Evolutionary conservation across 768 basidiomycete species (phyloP), one percentile per base, ranked within the genome.

Genomic region (Suillus cothurnatus): DNA sequence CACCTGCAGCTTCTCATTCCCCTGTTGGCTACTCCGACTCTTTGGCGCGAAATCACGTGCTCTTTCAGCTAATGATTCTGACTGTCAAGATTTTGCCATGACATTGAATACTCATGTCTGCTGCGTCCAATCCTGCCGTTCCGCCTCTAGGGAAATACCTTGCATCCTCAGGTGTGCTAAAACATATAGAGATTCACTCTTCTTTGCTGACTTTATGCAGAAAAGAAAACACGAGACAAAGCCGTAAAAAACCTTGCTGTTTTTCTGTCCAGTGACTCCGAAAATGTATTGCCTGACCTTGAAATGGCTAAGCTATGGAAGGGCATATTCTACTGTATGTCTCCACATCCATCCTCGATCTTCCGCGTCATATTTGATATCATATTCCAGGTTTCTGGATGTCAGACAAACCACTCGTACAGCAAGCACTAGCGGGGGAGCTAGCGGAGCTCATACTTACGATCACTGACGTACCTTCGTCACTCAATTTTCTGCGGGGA

Each of bases 231-330:
- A 2, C 88, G 97, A 65, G 97, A 99, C 79, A 93, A 90, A 73
- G 97, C 97, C 0, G 85, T 97, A 67, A 89, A 90, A 74, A 87
- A 86, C 65, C 83, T 99, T 11, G 81, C 89, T 0, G 76, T 81
- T 5, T 97, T 98, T 75, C 85, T 99, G 36, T 94, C 94, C 2
- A 84, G 87, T 70, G 81, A 84, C 55, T 75, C 76, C 11, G 81
- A 81, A 64, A 81, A 89, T 80, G 82, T 76, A 28, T 77, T 97
- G 36, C 78, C 90, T 19, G 86, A 90, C 64, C 65, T 81, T 34
- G 95, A 98, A 72, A 90, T 97, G 88, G 85, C 87, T 67, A 97
- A 95, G 77, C 76, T 99, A 36, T 99, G 97, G 97, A 98, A 99
- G 76, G 97, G 96, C 0, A 86, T 99, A 60, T 99, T 97, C 76